Base-by-base conservation (phyloP, 495 filamentous ascomycete genomes). In the Friedmanniomyces simplex region DNA sequence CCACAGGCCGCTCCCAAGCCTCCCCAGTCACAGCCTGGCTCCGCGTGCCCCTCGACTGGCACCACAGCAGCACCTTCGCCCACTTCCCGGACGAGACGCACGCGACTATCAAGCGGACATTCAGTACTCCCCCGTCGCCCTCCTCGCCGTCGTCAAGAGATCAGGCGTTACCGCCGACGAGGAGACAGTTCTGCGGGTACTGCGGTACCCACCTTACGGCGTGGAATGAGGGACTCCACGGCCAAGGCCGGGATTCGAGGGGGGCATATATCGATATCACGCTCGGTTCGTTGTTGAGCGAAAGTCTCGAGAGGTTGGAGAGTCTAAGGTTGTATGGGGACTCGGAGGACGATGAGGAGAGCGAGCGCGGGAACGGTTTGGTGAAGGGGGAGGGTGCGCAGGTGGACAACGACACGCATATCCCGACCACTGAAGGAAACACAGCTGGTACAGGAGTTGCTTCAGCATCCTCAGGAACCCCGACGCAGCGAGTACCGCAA, bases 101-200 rank as follows among this genome's bases (percentile, higher is more conserved):
- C 61, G 57, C 69, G 21, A 77, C 73, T 48, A 95, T 96, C 69
- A 84, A 82, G 36, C 79, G 86, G 21, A 77, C 75, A 28, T 93
- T 88, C 72, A 28, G 65, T 48, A 59, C 67, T 18, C 54, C 54
- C 14, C 75, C 72, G 28, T 10, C 28, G 10, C 28, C 28, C 28
- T 32, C 28, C 28, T 10, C 28, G 28, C 28, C 3, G 4, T 32
- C 28, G 28, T 4, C 28, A 32, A 10, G 4, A 13, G 20, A 18
- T 24, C 76, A 72, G 28, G 79, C 81, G 16, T 25, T 57, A 20
- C 39, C 47, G 22, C 25, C 63, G 34, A 61, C 66, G 25, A 79
- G 82, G 67, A 84, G 87, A 47, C 80, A 87, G 52, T 96, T 96
- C 71, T 96, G 90, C 69, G 90, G 90, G 0, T 91, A 86, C 72